Evolutionary conservation across 2,329 filamentous ascomycete species (phyloP), one percentile per base, ranked within the genome.

Genomic region (Phialocephala sp.): DNA sequence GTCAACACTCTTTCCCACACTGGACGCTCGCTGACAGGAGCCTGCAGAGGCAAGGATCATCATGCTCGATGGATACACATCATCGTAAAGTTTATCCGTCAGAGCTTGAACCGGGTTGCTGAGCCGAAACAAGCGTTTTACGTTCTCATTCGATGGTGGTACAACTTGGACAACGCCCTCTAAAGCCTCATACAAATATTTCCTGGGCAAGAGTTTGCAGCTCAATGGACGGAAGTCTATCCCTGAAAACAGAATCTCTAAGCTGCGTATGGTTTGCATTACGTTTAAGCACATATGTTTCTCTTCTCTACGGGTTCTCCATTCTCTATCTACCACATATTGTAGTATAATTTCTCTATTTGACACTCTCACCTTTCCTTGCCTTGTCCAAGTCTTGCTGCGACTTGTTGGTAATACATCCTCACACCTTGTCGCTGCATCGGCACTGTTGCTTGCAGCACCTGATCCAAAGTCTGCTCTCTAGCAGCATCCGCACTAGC

Each of bases 361-460:
- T 24, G 35, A 15, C 24, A 32, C 4, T 54, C 3, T 54, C 24
- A 1, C 27, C 11, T 50, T 24, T 24, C 24, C 1, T 54, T 32
- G 12, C 24, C 24, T 18, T 18, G 1, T 27, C 50, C 1, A 18
- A 11, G 18, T 24, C n/a, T n/a, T n/a, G n/a, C n/a, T n/a, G n/a
- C n/a, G n/a, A n/a, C n/a, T n/a, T n/a, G n/a, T n/a, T n/a, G n/a
- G n/a, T n/a, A n/a, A n/a, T n/a, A n/a, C n/a, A n/a, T n/a, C n/a
- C n/a, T n/a, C n/a, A n/a, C n/a, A n/a, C n/a, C n/a, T n/a, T n/a
- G 58, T 39, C 12, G 62, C 65, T 37, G 27, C 37, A 56, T 58
- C 65, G 24, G 65, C 65, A 32, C 64, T 59, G 27, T n/a, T 32
- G 27, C 27, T 32, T 32, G 27, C 27, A 32, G 27, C 3, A 32